Evolutionary conservation across 2,329 filamentous ascomycete genomes (phyloP).

Genomic region (Colletotrichum sp.): DNA sequence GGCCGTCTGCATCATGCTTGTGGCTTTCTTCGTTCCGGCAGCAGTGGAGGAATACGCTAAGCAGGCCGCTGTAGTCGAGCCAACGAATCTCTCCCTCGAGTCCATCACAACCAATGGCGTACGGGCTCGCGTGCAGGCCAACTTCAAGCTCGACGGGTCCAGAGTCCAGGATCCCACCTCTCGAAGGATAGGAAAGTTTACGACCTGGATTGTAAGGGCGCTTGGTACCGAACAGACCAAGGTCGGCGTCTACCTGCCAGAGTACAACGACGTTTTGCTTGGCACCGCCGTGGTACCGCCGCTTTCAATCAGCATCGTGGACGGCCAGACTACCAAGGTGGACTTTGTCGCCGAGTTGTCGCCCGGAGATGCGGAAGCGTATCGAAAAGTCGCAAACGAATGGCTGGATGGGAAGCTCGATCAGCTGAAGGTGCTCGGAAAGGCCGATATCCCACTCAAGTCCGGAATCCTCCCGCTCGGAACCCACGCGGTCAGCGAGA

Average conservation of each 20-base stretch:
- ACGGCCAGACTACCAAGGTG: constrained; percentile 77
- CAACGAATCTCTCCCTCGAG: constrained; percentile 83
- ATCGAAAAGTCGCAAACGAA: constrained; percentile 83
- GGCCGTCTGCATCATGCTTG: constrained; percentile 71
- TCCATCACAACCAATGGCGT: constrained; percentile 83
- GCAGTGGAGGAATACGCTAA: constrained; percentile 86
- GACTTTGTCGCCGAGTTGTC: constrained; percentile 80
- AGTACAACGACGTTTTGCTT: constrained; percentile 78
- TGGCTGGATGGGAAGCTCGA: constrained; percentile 83
- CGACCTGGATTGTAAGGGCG: constrained; percentile 80
- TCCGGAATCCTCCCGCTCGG: constrained; percentile 83
- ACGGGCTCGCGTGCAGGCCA: constrained; percentile 79
- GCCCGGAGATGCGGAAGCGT: constrained; percentile 77
- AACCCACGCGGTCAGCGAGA: constrained; percentile 76
- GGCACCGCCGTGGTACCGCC: constrained; percentile 80
- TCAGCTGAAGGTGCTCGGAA: constrained; percentile 73
- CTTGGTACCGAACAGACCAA: constrained; percentile 76
- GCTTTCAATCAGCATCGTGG: constrained; percentile 76
- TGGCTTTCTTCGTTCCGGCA: constrained; percentile 83
- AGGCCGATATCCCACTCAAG: constrained; percentile 74
- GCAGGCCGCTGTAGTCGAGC: constrained; percentile 80
- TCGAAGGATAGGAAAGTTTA: constrained; percentile 76
- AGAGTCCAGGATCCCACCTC: constrained; percentile 75
- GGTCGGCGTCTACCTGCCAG: constrained; percentile 80
- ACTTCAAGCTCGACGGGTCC: constrained; percentile 80